phyloP scores from a whole-genome alignment of 768 basidiomycete species.

The Gloeostereum incarnatum region DNA sequence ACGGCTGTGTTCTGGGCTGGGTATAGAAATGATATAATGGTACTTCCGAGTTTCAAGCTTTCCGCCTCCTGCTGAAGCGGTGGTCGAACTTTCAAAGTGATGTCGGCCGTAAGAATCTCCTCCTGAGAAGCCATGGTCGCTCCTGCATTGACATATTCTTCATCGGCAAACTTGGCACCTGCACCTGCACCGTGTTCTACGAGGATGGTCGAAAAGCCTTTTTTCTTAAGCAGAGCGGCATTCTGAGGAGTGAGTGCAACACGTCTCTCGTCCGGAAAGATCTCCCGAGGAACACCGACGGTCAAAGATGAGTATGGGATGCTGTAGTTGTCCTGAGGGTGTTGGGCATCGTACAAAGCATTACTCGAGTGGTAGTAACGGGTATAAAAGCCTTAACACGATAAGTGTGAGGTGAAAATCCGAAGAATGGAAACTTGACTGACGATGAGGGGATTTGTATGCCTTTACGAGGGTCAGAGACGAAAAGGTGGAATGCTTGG shows the following conservation, averaged over 20 bases:
- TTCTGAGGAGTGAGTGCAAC: constrained; percentile 81
- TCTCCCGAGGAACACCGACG: constrained; percentile 72
- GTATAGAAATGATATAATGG: constrained; percentile 77
- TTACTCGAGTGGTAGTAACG: neutral
- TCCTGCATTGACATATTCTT: constrained; percentile 70
- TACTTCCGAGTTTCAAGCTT: constrained; percentile 62
- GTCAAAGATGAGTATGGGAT: constrained; percentile 63
- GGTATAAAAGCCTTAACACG: no score
- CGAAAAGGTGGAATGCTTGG: no score
- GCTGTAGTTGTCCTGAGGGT: constrained; percentile 15
- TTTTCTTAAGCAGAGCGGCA: constrained; percentile 65
- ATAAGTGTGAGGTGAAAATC: no score
- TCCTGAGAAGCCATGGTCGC: constrained; percentile 68
- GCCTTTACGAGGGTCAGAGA: no score
- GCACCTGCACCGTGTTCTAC: constrained; percentile 66
- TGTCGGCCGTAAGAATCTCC: constrained; percentile 62
- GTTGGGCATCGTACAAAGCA: constrained; percentile 1
- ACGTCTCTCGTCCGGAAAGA: constrained; percentile 69
- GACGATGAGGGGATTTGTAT: no score
- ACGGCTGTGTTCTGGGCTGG: constrained; percentile 73
- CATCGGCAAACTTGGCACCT: constrained; percentile 73
- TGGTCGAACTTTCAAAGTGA: constrained; percentile 81
- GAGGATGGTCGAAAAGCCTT: constrained; percentile 68
- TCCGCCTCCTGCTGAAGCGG: constrained; percentile 59
- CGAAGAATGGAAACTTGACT: no score